These are phyloP conservation scores for Colletotrichum simmondsii DNA, from an alignment of 2,329 filamentous ascomycete species.

Conservation along the genomic window DNA sequence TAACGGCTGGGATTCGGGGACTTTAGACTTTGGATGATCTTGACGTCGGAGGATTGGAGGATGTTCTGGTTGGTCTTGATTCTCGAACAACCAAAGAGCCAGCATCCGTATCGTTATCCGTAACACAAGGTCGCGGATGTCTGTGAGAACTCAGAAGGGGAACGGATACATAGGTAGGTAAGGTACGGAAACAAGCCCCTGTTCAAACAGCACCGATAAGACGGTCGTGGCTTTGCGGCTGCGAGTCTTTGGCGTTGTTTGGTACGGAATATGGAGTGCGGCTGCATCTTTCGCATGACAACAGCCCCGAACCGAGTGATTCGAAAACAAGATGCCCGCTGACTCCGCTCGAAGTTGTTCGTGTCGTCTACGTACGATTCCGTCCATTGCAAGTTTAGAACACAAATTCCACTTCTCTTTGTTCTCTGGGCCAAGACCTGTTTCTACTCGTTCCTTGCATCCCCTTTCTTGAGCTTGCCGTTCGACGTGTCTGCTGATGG, in stretches of 20 bases:
- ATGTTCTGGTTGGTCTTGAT: not conserved
- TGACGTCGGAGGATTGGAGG: not conserved
- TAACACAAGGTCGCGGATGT: not conserved
- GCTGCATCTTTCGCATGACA: constrained; percentile 20
- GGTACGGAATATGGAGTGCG: not conserved
- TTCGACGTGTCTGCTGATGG: not conserved
- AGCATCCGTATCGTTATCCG: not conserved
- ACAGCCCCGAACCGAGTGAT: constrained; percentile 1
- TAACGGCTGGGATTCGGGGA: constrained; percentile 18
- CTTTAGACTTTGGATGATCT: not conserved
- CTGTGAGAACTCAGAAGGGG: not conserved
- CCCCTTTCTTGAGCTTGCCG: not conserved
- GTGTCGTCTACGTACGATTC: not conserved
- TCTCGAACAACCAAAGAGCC: not conserved
- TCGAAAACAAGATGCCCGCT: not conserved
- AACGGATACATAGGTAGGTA: not conserved
- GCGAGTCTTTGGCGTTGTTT: constrained; percentile 5
- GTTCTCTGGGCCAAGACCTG: not conserved
- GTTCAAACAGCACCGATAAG: constrained; percentile 19
- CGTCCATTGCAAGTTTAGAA: not conserved
- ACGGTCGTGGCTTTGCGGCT: constrained; percentile 19
- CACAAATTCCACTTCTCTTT: not conserved
- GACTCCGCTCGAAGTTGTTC: not conserved
- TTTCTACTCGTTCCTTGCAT: not conserved
- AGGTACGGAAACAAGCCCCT: constrained; percentile 26